Evolutionary conservation across 1,284 basidiomycete genomes (phyloP), one percentile per base, ranked within the genome.

Genomic region (Cryptococcus deneoformans): DNA sequence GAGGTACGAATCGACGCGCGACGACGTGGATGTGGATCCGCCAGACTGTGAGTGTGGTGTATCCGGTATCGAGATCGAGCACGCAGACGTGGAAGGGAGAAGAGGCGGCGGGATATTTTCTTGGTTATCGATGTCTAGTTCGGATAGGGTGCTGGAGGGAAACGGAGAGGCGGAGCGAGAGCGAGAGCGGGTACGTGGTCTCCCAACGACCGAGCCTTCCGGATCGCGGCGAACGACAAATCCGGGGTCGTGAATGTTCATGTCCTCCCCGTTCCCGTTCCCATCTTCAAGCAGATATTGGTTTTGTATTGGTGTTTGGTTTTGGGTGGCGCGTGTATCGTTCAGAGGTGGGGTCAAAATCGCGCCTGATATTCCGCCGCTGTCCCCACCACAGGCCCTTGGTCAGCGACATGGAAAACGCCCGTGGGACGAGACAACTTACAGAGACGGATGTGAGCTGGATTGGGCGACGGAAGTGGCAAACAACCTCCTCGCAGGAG

Each of bases 401-500:
- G 20, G 20, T 20, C 20, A 20, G 20, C 20, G 20, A 20, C 20
- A 20, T 20, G 20, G 20, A 20, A 20, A 20, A 20, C 20, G 20
- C 20, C 20, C 20, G 20, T 20, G 20, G 20, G 20, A 29, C 29
- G 29, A 29, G 29, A 29, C 29, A 29, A 29, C 29, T 3, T 29
- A 29, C 29, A 29, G 29, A 29, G 29, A 29, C 29, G 29, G 29
- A 29, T 29, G 29, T 29, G 29, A 29, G 29, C 29, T 29, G 29
- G 29, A 29, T 29, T 29, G 3, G 29, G 29, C 29, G 29, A 29
- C 5, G 29, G 29, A 5, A 29, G 29, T 5, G 5, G 37, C 45
- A 46, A 71, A 71, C 38, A 71, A 50, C 35, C 62, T 60, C 48
- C 69, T 69, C 6, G 67, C 69, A 20, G 69, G 69, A 64, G 64